These are phyloP conservation scores for Allium sativum DNA, from an alignment of 106 monocot genomes.

Conservation along the genomic window DNA sequence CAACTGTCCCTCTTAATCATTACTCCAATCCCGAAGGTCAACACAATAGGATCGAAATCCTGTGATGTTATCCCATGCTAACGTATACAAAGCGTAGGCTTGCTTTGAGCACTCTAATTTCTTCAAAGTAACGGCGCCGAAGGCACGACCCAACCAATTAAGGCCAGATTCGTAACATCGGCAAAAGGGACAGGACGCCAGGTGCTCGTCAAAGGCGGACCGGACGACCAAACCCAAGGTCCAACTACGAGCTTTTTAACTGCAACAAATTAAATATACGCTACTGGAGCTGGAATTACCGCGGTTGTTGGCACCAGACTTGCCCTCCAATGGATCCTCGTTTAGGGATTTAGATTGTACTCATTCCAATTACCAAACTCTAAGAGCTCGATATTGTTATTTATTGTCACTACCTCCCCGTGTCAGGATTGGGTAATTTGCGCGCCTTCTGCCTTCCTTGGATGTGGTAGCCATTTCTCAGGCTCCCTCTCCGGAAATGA, in stretches of 20 bases:
- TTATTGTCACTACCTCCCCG: no score
- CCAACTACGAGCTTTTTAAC: constrained; percentile 21
- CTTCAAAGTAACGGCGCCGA: constrained; percentile 5
- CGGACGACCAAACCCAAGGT: constrained; percentile 8
- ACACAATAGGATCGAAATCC: constrained; percentile 15
- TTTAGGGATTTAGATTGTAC: no score
- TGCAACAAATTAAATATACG: constrained; percentile 16
- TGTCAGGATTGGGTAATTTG: no score
- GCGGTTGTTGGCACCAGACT: no score
- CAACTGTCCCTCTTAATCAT: constrained; percentile 16
- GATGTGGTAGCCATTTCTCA: no score
- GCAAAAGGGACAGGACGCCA: constrained; percentile 3
- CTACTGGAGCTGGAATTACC: no score
- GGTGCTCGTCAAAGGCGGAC: constrained; percentile 5
- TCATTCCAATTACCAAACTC: no score
- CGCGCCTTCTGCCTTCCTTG: no score
- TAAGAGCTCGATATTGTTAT: no score
- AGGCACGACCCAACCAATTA: constrained; percentile 9
- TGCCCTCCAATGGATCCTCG: no score
- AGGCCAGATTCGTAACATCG: neutral
- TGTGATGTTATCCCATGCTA: constrained; percentile 15
- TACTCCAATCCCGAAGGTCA: constrained; percentile 14
- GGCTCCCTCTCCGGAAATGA: no score
- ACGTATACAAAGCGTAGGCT: constrained; percentile 14
- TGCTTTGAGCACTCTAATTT: constrained; percentile 19